Evolutionary conservation across 192 early-diverging fungal species (phyloP), one percentile per base, ranked within the genome.

Genomic region (Backusella westeae): DNA sequence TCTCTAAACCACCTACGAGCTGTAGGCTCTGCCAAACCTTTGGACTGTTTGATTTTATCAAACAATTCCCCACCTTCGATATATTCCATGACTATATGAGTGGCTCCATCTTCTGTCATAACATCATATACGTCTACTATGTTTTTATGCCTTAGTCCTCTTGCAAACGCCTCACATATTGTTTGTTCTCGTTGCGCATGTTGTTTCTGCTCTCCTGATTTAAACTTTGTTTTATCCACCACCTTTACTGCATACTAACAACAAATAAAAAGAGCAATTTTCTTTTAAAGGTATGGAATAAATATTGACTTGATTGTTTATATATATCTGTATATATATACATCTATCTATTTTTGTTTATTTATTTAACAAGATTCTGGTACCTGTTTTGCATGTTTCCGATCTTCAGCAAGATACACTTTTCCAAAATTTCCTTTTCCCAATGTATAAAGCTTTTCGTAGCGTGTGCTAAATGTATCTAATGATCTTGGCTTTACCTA

Each of bases 351-450:
- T 41, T 4, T 26, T 70, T 63, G 17, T 53, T 49, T 21, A 21
- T 69, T 67, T 29, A 38, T 67, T 49, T n/a, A n/a, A 36, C 14
- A 15, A 53, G 12, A 29, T 35, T 34, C 14, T 21, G 23, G 42
- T 80, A 87, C 87, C 74, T 88, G 80, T 53, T 83, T 76, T 10
- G 81, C 78, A 34, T 85, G 81, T 2, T 78, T 59, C 56, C 78
- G 72, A 71, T 90, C 82, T 67, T 88, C 84, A 17, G 87, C 89
- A 21, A 90, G 73, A 36, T 88, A 84, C 5, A 90, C 89, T 69
- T 90, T 90, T 21, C 89, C 89, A 81, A 89, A 90, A 65, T 87
- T 90, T 15, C 89, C 89, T 71, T 90, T 85, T 14, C 89, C 89
- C 42, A 90, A 68, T 34, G 82, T 88, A 35, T 59, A 35, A 15